phyloP scores from a whole-genome alignment of 805 yeast species.

The Ogataea henricii region DNA sequence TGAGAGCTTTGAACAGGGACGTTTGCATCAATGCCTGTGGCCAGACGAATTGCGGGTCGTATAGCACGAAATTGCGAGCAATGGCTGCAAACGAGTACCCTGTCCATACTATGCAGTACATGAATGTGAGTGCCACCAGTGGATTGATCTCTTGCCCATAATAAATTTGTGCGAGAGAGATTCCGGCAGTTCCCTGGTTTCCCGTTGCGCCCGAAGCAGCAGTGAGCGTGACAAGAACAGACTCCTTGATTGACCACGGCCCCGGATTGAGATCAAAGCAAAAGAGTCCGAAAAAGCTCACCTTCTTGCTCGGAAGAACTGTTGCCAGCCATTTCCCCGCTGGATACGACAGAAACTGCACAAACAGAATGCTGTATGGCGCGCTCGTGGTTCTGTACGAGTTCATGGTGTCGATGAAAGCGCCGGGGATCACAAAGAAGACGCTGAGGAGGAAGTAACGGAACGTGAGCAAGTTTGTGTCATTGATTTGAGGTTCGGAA shows the following conservation, averaged over 20 bases:
- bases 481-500: slow-evolving; percentile 7
- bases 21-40: slow-evolving; percentile 56
- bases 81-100: slow-evolving; percentile 57
- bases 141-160: slow-evolving; percentile 42
- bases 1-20: slow-evolving; percentile 39
- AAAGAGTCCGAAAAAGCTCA: slow-evolving; percentile 18
- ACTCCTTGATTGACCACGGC: slow-evolving; percentile 57
- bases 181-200: slow-evolving; percentile 48
- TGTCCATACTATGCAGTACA: slow-evolving; percentile 53
- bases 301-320: slow-evolving; percentile 38
- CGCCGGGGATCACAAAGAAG: slow-evolving; percentile 42
- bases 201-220: slow-evolving; percentile 57
- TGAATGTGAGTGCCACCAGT: slow-evolving; percentile 43
- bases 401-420: slow-evolving; percentile 42
- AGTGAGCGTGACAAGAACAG: slow-evolving; percentile 52
- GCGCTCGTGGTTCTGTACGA: slow-evolving; percentile 40
- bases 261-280: slow-evolving; percentile 49
- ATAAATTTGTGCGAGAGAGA: slow-evolving; percentile 48
- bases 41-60: slow-evolving; percentile 53
- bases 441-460: slow-evolving; percentile 38
- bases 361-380: slow-evolving; percentile 53
- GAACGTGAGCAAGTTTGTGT: slow-evolving; percentile 36
- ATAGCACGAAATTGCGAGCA: slow-evolving; percentile 45
- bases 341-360: slow-evolving; percentile 51
- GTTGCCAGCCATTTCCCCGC: slow-evolving; percentile 48